Conservation (phyloP, 495 filamentous ascomycete genomes). For the Hypoxylon fuscum region DNA sequence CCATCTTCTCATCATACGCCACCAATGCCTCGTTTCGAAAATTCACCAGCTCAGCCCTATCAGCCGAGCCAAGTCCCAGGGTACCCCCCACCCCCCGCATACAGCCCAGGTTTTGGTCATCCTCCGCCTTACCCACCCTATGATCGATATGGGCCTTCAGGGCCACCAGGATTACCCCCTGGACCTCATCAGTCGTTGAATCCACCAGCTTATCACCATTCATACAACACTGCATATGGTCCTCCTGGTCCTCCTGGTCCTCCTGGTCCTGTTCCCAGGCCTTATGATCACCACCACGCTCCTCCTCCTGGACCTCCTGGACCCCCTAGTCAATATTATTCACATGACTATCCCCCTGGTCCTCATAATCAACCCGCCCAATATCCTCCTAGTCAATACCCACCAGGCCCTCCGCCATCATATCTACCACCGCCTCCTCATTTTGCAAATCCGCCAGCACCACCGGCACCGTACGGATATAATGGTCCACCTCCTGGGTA, state of each 20-base stretch:
- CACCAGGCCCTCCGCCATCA: conserved; percentile 16
- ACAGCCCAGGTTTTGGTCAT: conserved; percentile 36
- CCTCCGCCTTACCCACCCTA: conserved; percentile 34
- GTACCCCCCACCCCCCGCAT: conserved; percentile 39
- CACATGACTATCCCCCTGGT: conserved; percentile 19
- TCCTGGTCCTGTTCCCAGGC: conserved; percentile 25
- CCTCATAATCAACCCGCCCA: conserved; percentile 21
- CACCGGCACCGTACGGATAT: conserved; percentile 35
- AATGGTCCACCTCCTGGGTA: conserved; percentile 45
- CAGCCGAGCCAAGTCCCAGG: conserved; percentile 43
- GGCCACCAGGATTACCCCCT: conserved; percentile 36
- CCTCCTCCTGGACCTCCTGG: conserved; percentile 30
- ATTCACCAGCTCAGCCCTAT: conserved; percentile 44
- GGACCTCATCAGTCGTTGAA: conserved; percentile 43
- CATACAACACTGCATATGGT: conserved; percentile 36
- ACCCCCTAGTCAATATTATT: conserved; percentile 21
- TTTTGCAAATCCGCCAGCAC: conserved; percentile 28
- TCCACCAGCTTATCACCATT: conserved; percentile 42
- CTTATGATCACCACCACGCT: conserved; percentile 27
- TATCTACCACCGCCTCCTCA: conserved; percentile 38
- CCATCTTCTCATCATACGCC: conserved; percentile 35
- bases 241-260: conserved; percentile 33
- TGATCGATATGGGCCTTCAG: conserved; percentile 37
- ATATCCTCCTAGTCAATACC: conserved; percentile 31
- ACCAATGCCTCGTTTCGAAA: conserved; percentile 35